Percentiles rank a stretch among this genome's conserved stretches.
Conservation (phyloP, 331 rosid species). For the Spiraea crenata region DNA sequence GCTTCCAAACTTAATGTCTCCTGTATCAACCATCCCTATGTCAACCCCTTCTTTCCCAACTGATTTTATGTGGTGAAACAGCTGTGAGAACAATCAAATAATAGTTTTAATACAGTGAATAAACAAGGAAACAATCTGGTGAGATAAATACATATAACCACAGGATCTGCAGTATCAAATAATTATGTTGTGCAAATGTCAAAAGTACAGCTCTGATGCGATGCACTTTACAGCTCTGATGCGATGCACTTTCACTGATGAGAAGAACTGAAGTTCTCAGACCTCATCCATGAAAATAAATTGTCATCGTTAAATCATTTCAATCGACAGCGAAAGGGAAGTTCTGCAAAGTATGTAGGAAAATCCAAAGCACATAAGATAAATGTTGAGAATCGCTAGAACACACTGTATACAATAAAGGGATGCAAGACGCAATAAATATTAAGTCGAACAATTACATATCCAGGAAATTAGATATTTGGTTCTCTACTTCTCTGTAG, state of each 20-base stretch:
- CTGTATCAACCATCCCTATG: constrained; percentile 53
- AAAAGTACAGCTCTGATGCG: neutral
- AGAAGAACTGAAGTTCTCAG: neutral
- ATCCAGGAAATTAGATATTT: too few species aligned
- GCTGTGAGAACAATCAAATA: constrained; percentile 29
- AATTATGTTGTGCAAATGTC: neutral
- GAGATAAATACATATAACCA: neutral
- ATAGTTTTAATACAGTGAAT: neutral
- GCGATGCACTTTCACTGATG: neutral
- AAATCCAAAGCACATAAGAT: too few species aligned
- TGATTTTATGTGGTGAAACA: constrained; percentile 38
- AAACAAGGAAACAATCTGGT: neutral
- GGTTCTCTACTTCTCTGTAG: too few species aligned
- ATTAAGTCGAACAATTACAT: too few species aligned
- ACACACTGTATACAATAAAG: too few species aligned
- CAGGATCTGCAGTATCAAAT: neutral
- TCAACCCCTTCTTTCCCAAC: constrained; percentile 35
- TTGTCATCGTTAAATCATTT: neutral
- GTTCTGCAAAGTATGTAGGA: too few species aligned
- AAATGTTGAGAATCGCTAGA: too few species aligned
- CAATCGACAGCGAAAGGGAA: neutral
- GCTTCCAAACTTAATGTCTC: constrained; percentile 48
- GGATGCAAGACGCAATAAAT: too few species aligned
- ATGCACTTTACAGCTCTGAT: neutral
- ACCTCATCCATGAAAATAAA: neutral